phyloP scores from a whole-genome alignment of 352 stramenopile genomes.

The Pythium oligandrum region DNA sequence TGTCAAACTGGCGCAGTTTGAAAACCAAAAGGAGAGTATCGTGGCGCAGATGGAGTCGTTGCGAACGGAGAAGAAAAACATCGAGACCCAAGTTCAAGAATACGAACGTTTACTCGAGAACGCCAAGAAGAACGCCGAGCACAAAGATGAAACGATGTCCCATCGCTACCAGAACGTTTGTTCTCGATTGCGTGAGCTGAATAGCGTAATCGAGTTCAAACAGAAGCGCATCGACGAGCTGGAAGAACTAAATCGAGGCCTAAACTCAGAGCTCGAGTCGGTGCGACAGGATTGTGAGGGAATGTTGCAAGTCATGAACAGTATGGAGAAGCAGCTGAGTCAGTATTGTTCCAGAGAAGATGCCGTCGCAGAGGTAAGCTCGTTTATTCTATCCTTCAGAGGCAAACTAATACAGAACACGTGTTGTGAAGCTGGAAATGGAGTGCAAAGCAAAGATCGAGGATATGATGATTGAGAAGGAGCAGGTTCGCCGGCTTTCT shows the following conservation, averaged over 20 bases:
- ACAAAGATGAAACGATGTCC: conserved; percentile 58
- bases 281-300: conserved; percentile 75
- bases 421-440: conserved; percentile 41
- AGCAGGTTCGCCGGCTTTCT: conserved; percentile 39
- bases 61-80: conserved; percentile 22
- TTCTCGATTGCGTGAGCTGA: conserved; percentile 57
- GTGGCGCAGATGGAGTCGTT: conserved; percentile 28
- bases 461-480: conserved; percentile 67
- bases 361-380: conserved; percentile 53
- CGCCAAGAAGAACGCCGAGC: conserved; percentile 53
- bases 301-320: conserved; percentile 77
- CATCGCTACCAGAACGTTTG: conserved; percentile 71
- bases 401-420: background rate
- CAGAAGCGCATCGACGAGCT: conserved; percentile 47
- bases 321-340: conserved; percentile 80
- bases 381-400: too few species aligned
- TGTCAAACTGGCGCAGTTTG: conserved; percentile 53
- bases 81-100: conserved; percentile 51
- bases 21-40: conserved; percentile 47
- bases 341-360: conserved; percentile 74
- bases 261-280: conserved; percentile 56
- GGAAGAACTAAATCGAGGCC: conserved; percentile 29
- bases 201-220: conserved; percentile 44
- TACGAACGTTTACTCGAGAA: conserved; percentile 57
- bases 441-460: conserved; percentile 70